Conservation (phyloP, 176 grass and related monocot species). For the Secale cereale region DNA sequence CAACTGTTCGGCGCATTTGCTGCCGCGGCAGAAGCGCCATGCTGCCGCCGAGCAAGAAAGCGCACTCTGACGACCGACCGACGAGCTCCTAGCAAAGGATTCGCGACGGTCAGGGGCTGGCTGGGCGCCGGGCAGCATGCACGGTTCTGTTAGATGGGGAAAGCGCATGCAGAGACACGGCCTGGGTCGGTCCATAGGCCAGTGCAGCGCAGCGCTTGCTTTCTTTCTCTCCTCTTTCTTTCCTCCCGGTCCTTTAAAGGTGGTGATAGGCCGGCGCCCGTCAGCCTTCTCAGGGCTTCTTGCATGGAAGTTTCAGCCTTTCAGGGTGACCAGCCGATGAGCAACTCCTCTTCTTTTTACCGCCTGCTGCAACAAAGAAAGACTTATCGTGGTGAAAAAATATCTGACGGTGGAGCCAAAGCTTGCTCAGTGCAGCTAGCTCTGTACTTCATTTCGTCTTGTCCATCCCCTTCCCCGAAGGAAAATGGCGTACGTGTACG, state of each 20-base stretch:
- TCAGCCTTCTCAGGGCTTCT: conserved; percentile 35
- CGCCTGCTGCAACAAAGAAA: too few relatives aligned
- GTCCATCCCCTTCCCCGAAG: neutral
- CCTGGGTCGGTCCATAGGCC: neutral
- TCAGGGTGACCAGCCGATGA: neutral
- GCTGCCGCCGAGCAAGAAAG: conserved; percentile 14
- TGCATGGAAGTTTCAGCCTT: neutral
- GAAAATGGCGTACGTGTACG: neutral
- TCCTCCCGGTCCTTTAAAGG: conserved; percentile 1
- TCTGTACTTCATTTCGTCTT: neutral
- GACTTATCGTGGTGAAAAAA: too few relatives aligned
- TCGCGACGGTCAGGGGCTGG: conserved; percentile 7
- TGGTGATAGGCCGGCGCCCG: neutral
- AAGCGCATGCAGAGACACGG: conserved; percentile 24
- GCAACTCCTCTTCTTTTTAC: neutral
- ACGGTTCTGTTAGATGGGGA: conserved; percentile 45
- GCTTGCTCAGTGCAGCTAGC: too few relatives aligned
- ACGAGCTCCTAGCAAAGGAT: conserved; percentile 15
- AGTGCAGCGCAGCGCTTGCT: too few relatives aligned
- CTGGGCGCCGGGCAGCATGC: conserved; percentile 1
- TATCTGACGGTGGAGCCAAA: too few relatives aligned
- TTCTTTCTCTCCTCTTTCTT: conserved; percentile 4
- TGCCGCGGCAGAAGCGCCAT: neutral
- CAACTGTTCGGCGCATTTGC: conserved; percentile 26
- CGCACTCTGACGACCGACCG: neutral